A percentile compares a stretch with the other conserved stretches of the same genome.
Conservation (phyloP, 2,329 filamentous ascomycete genomes). For the Botrytis deweyae region DNA sequence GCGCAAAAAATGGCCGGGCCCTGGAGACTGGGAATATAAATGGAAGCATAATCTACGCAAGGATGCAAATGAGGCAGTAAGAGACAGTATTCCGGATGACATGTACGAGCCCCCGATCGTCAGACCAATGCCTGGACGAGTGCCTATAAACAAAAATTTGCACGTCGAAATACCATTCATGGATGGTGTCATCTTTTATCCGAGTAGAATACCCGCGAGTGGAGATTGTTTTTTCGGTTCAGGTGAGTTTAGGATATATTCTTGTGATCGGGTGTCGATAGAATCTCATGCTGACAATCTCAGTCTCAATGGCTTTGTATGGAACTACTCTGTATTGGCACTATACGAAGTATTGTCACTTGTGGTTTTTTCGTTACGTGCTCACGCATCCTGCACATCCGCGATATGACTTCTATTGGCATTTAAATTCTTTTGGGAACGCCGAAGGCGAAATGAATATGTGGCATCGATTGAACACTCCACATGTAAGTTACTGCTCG, state of each 20-base stretch:
- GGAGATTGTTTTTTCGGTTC: constrained; percentile 4
- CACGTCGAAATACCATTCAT: not conserved
- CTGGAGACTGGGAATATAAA: not conserved
- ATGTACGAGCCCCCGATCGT: not conserved
- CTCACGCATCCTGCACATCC: constrained; percentile 2
- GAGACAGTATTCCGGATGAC: not conserved
- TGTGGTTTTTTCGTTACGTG: constrained; percentile 2
- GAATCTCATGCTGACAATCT: not conserved
- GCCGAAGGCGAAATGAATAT: not conserved
- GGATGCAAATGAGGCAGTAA: not conserved
- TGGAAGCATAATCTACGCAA: not conserved
- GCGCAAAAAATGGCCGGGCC: not conserved
- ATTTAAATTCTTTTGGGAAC: not conserved
- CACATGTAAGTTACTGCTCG: not conserved
- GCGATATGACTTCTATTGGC: not conserved
- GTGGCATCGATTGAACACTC: not conserved
- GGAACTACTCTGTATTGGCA: not conserved
- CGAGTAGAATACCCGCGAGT: not conserved
- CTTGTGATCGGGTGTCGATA: not conserved
- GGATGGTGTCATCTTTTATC: not conserved
- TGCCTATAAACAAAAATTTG: fast-evolving
- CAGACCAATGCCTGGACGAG: not conserved
- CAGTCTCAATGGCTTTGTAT: constrained; percentile 8
- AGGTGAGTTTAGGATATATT: not conserved
- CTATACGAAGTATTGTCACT: not conserved